Base-by-base conservation (phyloP, 75 land plant genomes). In the Picea sitchensis region DNA sequence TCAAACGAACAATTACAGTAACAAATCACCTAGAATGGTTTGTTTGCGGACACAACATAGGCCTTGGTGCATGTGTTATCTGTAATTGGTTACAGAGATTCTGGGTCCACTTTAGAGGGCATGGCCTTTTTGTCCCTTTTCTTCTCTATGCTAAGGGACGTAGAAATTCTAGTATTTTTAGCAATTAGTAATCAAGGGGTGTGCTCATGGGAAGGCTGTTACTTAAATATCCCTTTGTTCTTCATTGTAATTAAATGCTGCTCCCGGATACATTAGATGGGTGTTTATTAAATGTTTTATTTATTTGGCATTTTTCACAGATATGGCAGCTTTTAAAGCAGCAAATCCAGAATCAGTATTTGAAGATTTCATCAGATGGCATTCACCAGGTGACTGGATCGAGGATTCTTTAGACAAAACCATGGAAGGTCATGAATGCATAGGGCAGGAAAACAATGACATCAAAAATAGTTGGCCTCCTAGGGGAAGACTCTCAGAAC, bases 301-400 rank as follows among this genome's bases (percentile, higher is more conserved):
- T 14, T 64, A 56, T 81, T 77, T 31, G 23, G 76, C 76, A 38
- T 41, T 23, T 36, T 77, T 54, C 73, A 15, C 62, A 98, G 99
- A 98, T 79, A 98, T 98, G 99, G 90, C 98, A 58, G 98, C 99
- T 61, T 98, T 98, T 79, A 98, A 98, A 86, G 96, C 99, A 74
- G 99, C 99, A 78, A 98, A 98, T 82, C 99, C 99, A 72, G 91
- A 86, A 76, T 93, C 98, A 58, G 85, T 88, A 54, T 90, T 98
- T 85, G 98, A 98, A 89, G 99, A 98, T 78, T 98, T 98, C 68
- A 92, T 95, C 41, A 80, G 94, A 56, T 98, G 99, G 99, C 96
- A 98, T 85, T 98, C 98, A 41, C 98, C 94, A 73, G 87, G 89
- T 61, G 98, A 98, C 76, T 91, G 98, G 98, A 83, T 90, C 63